Evolutionary conservation across 495 filamentous ascomycete species (phyloP), one percentile per base, ranked within the genome.

Genomic region (Aspergillus nanangensis): DNA sequence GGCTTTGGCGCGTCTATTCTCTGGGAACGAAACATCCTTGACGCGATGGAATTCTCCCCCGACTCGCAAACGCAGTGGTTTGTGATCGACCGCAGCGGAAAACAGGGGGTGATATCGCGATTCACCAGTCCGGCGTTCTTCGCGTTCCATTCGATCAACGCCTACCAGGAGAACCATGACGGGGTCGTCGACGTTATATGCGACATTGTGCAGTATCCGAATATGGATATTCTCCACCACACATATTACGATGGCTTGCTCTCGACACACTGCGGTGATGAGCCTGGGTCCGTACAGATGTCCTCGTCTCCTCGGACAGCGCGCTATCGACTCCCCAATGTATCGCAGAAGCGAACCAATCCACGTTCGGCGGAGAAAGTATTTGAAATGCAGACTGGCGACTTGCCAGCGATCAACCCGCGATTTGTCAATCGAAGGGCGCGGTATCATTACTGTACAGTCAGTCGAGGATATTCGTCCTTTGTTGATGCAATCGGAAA

Each of bases 341-440:
- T 48, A n/a, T 10, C 34, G 20, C 1, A 17, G 10, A 11, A 32
- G 21, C 31, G 17, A 19, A 15, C 7, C 36, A 20, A 11, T 8
- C 36, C 11, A 2, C 40, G 1, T 8, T 23, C 11, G 4, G 17
- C 4, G 2, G 3, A 14, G 14, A 15, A 1, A 4, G 9, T 21
- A 9, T 43, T 20, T 20, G 27, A 0, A 0, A 17, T 3, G 45
- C 29, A 17, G 36, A 48, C 31, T 5, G 45, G 41, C 1, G 45
- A 53, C 2, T 41, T 53, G 19, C 45, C 51, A 7, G 45, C 41
- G 13, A 53, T 53, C 36, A 53, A 53, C 41, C 51, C 45, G 0
- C n/a, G 20, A 1, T 48, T 41, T 15, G 21, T 4, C 4, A 48
- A 25, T 2, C 44, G 34, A 20, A 41, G 25, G 22, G 36, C 47